Evolutionary conservation across 306 rosid genomes (phyloP), one percentile per base, ranked within the genome.

Genomic region (Fragaria nilgerrensis): DNA sequence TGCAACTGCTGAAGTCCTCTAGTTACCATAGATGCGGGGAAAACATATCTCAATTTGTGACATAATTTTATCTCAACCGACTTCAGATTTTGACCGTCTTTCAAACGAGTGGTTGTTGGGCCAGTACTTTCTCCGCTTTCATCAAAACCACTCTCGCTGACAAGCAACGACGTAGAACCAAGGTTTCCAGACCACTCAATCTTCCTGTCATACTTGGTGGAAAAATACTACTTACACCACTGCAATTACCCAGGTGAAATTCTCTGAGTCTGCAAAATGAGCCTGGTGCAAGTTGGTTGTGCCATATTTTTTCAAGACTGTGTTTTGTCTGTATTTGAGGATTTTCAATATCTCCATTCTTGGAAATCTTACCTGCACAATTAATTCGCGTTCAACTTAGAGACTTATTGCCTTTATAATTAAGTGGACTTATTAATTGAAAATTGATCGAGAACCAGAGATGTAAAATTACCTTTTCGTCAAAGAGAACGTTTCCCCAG

Each of bases 151-250:
- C 56, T 17, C 6, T 20, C 56, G 16, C 7, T 50, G 56, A 50
- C n/a, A 5, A 7, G 55, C 53, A 49, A 0, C 3, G 0, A 1
- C 2, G 0, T 45, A 45, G 11, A 15, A 1, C 0, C 4, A 49
- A 49, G 5, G 19, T 49, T 49, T 49, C 55, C 16, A 49, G 20
- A 49, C 7, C 55, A 49, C 20, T 49, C n/a, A 50, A 50, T 17
- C 56, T 16, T 50, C 56, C 56, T n/a, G 16, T 50, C 56, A 50
- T 50, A 50, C 56, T 50, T 16, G 56, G 56, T 17, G 56, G 56
- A 17, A 50, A 50, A 50, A 50, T 50, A 17, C 56, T 50, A 16
- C 22, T 5, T 4, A 50, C n/a, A 50, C 9, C 17, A 4, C 1
- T 5, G n/a, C 55, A 49, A 5, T 1, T 1, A 1, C 0, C 2